These are phyloP conservation scores for Coemansia sp. DNA, from an alignment of 192 early-diverging fungal species.

Conservation along the genomic window DNA sequence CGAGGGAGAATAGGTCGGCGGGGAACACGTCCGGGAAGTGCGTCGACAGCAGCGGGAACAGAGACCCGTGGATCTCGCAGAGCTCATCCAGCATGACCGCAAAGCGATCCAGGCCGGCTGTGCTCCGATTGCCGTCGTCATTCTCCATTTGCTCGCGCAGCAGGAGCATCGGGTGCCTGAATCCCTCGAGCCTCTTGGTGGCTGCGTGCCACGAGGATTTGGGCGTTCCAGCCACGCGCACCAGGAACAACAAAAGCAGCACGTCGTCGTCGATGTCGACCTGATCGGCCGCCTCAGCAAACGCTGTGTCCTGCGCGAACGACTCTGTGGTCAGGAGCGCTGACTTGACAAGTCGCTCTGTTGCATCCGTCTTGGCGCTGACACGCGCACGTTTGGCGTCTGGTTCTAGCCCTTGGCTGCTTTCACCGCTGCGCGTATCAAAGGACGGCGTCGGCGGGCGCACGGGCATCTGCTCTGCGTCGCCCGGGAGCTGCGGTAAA, in stretches of 20 bases:
- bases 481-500: neutral
- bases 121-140: neutral
- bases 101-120: slow-evolving; percentile 6
- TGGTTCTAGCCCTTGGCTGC: neutral
- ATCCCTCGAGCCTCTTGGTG: slow-evolving; percentile 19
- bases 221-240: slow-evolving; percentile 8
- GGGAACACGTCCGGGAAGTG: slow-evolving; percentile 39
- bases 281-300: slow-evolving; percentile 23
- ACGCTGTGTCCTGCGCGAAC: slow-evolving; percentile 24
- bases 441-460: neutral
- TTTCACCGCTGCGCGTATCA: neutral
- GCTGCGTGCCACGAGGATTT: slow-evolving; percentile 25
- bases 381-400: neutral
- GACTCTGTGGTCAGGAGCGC: slow-evolving; percentile 30
- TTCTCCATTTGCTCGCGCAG: neutral
- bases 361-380: neutral
- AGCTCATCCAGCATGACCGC: slow-evolving; percentile 35
- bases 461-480: neutral
- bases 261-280: slow-evolving; percentile 33
- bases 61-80: slow-evolving; percentile 32
- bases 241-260: slow-evolving; percentile 30
- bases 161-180: slow-evolving; percentile 35
- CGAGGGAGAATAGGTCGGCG: slow-evolving; percentile 17
- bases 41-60: slow-evolving; percentile 46
- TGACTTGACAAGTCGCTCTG: slow-evolving; percentile 9